Evolutionary conservation across 2,329 filamentous ascomycete genomes (phyloP).

Genomic region (Niveomyces coronatus): DNA sequence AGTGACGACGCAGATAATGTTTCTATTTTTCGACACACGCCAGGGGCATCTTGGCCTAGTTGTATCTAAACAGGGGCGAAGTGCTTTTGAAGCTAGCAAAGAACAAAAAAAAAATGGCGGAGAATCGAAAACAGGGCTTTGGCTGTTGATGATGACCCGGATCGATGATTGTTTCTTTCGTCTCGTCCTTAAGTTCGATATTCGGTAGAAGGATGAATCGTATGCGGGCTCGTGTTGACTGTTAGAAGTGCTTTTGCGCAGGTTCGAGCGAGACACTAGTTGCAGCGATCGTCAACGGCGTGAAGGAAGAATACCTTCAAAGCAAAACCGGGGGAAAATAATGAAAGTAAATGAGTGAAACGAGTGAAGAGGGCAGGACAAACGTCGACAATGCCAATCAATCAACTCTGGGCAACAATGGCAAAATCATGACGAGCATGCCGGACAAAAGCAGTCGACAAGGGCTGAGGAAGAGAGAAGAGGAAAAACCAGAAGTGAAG

Average conservation of each 20-base stretch:
- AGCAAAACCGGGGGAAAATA: constrained; percentile 1
- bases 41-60: constrained; percentile 11
- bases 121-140: too few relatives aligned
- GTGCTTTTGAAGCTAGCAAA: neutral
- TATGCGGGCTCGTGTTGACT: too few relatives aligned
- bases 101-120: neutral
- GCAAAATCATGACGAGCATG: constrained; percentile 17
- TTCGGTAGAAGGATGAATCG: neutral
- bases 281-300: constrained; percentile 1
- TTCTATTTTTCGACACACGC: constrained; percentile 13
- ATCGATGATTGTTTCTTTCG: neutral
- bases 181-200: neutral
- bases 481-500: constrained; percentile 6
- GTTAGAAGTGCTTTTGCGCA: neutral
- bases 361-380: constrained; percentile 1
- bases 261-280: constrained; percentile 4
- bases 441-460: constrained; percentile 9
- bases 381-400: neutral
- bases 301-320: neutral
- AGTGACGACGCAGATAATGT: too few relatives aligned
- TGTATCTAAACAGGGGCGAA: constrained; percentile 7
- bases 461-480: constrained; percentile 10
- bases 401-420: constrained; percentile 11
- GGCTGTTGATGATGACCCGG: too few relatives aligned
- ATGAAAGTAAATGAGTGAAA: constrained; percentile 10